Base-by-base conservation (phyloP, 2,329 filamentous ascomycete species). In the Verticillium tricorpus region DNA sequence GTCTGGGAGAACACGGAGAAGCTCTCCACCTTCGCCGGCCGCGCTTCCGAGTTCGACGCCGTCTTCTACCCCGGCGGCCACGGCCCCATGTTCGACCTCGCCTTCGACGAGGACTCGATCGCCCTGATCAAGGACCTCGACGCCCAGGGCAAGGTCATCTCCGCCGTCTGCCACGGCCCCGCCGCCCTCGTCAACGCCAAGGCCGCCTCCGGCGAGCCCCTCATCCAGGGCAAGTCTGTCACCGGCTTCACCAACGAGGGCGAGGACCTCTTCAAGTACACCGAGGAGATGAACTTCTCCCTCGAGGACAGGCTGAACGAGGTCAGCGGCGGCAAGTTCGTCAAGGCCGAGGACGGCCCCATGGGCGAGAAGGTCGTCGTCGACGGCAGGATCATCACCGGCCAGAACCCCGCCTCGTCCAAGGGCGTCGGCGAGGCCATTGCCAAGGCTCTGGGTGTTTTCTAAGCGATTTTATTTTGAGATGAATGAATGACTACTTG, bases 131-230 rank as follows among this genome's bases (percentile, higher is more conserved):
- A 78, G 63, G 85, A 89, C 71, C 90, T 91, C 71, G 83, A 80
- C 68, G 75, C 77, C 45, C 79, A 81, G 3, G 83, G 81, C 65
- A 90, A 90, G 78, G 78, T 86, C 60, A 82, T 91, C 15, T 77
- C 85, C 0, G 85, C 88, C 3, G 87, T 91, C 56, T 91, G 89
- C 78, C 89, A 91, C 74, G 89, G 87, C 6, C 86, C 88, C 2
- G 84, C 83, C 3, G 89, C 82, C 14, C 77, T 91, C 17, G 78
- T 82, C 57, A 81, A 87, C 66, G 87, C 84, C 39, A 83, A 80
- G 68, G 69, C 80, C 22, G 65, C 74, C 5, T 76, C 81, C 63
- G 86, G 85, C 37, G 75, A 78, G 65, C 78, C 79, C 58, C 74
- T 90, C 11, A 72, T 90, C 45, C 74, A 79, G 58, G 86, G 83